Conservation (phyloP, 495 filamentous ascomycete genomes). For the Aspergillus carlsbadensis region DNA sequence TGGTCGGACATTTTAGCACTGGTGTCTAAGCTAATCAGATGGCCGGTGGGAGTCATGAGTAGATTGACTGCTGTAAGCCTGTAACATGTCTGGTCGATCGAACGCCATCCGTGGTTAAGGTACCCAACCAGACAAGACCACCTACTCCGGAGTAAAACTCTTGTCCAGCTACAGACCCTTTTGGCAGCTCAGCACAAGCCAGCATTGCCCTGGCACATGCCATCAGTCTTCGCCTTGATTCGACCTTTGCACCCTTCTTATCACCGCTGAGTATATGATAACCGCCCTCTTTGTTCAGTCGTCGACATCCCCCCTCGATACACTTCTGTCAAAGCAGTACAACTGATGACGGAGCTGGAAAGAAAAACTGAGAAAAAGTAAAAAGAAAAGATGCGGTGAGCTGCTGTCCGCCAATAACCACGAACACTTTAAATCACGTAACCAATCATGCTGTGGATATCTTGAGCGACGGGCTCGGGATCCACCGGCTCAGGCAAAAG, state of each 20-base stretch:
- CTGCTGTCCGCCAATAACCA: constrained; percentile 31
- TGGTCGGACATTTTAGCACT: constrained; percentile 9
- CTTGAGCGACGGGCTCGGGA: constrained; percentile 6
- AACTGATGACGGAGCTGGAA: neutral
- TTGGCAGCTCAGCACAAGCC: constrained; percentile 11
- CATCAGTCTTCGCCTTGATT: neutral
- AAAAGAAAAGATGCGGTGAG: constrained; percentile 43
- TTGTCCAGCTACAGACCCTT: neutral
- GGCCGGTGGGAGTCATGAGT: constrained; percentile 1
- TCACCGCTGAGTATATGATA: neutral
- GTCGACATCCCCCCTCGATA: neutral
- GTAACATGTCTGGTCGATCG: constrained; percentile 7
- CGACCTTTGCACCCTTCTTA: neutral
- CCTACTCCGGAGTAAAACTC: neutral
- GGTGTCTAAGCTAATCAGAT: constrained; percentile 5
- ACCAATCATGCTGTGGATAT: constrained; percentile 25
- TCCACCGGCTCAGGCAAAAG: constrained; percentile 15
- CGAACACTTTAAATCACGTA: constrained; percentile 13
- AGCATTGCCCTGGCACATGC: neutral
- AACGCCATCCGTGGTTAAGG: constrained; percentile 24
- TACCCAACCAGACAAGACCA: constrained; percentile 21
- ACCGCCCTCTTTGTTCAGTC: neutral
- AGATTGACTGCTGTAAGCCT: constrained; percentile 1
- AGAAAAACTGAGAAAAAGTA: neutral
- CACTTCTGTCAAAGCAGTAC: neutral